Evolutionary conservation across 768 basidiomycete genomes (phyloP).

Genomic region (Lactarius pseudohatsudake): DNA sequence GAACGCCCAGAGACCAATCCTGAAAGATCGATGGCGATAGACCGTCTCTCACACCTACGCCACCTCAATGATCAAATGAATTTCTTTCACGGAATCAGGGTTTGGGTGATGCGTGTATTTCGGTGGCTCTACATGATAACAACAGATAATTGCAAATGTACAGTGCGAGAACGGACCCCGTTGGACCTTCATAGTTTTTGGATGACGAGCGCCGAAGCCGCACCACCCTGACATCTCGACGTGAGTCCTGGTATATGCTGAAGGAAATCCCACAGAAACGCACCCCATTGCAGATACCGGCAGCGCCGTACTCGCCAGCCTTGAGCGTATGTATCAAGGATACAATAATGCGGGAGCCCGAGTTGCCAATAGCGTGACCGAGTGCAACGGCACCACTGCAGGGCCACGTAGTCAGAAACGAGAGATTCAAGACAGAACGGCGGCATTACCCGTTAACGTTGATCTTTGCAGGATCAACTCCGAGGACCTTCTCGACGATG

Average conservation of each 20-base stretch:
- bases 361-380: slow-evolving; percentile 95
- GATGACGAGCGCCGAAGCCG: slow-evolving; percentile 86
- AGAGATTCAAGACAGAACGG: slow-evolving; percentile 17
- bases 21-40: background rate
- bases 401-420: slow-evolving; percentile 14
- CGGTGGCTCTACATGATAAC: slow-evolving; percentile 18
- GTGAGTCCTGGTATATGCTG: slow-evolving; percentile 16
- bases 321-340: slow-evolving; percentile 90
- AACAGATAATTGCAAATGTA: slow-evolving; percentile 11
- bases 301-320: slow-evolving; percentile 90
- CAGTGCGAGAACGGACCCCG: background rate
- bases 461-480: slow-evolving; percentile 82
- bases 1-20: background rate
- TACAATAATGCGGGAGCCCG: slow-evolving; percentile 91
- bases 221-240: slow-evolving; percentile 67
- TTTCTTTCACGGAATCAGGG: background rate
- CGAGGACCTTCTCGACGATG: slow-evolving; percentile 85
- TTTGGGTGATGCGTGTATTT: background rate
- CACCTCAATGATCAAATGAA: background rate
- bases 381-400: slow-evolving; percentile 92
- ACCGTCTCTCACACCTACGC: background rate
- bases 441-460: slow-evolving; percentile 78
- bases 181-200: slow-evolving; percentile 62
- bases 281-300: slow-evolving; percentile 96
- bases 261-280: slow-evolving; percentile 37